Evolutionary conservation across 2,329 filamentous ascomycete genomes (phyloP).

Genomic region (Curvularia verruculosa): DNA sequence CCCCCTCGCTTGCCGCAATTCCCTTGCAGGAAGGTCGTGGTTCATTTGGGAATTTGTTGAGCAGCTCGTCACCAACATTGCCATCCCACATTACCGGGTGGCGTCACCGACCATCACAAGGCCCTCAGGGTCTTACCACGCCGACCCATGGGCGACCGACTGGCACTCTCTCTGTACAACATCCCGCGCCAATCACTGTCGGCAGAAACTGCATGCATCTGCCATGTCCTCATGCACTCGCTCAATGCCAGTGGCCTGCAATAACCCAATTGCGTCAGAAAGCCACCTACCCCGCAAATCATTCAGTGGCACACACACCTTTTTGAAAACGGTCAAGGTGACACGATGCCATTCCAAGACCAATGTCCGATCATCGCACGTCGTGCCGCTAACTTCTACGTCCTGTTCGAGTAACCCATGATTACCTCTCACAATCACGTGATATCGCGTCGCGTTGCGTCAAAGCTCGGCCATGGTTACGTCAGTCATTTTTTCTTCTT

Average conservation of each 20-base stretch:
- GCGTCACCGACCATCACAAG: slow-evolving; percentile 26
- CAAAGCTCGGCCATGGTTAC: slow-evolving; percentile 1
- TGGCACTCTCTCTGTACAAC: slow-evolving; percentile 12
- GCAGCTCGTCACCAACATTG: slow-evolving; percentile 19
- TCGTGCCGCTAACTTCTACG: not conserved
- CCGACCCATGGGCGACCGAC: slow-evolving; percentile 4
- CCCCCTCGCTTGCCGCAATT: not conserved
- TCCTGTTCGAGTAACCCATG: not conserved
- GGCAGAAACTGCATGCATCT: slow-evolving; percentile 24
- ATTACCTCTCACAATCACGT: slow-evolving; percentile 7
- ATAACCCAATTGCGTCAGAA: slow-evolving; percentile 13
- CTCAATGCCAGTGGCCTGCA: slow-evolving; percentile 27
- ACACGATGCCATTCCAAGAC: slow-evolving; percentile 1
- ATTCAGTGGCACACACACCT: slow-evolving; percentile 8
- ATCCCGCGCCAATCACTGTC: slow-evolving; percentile 20
- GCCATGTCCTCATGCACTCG: slow-evolving; percentile 16
- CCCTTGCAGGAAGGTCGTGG: slow-evolving; percentile 4
- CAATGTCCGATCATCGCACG: slow-evolving; percentile 11
- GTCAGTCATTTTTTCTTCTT: slow-evolving; percentile 14
- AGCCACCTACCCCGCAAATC: slow-evolving; percentile 10
- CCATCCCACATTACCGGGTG: slow-evolving; percentile 19
- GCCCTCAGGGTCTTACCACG: slow-evolving; percentile 7
- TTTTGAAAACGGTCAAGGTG: slow-evolving; percentile 5
- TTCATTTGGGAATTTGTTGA: slow-evolving; percentile 9
- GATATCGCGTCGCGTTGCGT: slow-evolving; percentile 20